Evolutionary conservation across 2,329 filamentous ascomycete species (phyloP).

Genomic region (Pestalotiopsis sp.): DNA sequence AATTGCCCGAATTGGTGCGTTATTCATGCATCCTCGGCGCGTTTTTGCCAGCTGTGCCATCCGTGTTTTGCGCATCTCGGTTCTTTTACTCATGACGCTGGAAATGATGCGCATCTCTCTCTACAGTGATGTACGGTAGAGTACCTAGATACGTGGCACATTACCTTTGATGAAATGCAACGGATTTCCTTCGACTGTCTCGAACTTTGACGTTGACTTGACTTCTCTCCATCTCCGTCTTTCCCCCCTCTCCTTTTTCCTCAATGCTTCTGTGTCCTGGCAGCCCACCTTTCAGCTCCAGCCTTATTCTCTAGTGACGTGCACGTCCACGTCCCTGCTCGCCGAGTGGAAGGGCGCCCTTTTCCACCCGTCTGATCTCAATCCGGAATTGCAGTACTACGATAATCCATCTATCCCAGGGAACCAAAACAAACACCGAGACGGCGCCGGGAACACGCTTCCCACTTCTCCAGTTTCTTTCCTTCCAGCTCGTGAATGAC

Average conservation of each 20-base stretch:
- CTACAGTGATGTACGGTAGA: background rate
- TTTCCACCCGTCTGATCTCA: background rate
- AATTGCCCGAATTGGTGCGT: background rate
- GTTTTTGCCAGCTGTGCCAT: background rate
- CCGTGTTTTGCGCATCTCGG: background rate
- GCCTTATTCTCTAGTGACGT: background rate
- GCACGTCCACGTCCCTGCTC: background rate
- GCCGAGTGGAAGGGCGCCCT: background rate
- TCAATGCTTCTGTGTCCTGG: background rate
- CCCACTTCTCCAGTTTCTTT: slow-evolving; percentile 2
- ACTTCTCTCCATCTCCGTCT: background rate
- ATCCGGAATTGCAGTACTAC: background rate
- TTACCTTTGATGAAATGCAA: background rate
- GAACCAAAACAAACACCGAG: background rate
- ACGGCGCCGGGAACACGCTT: background rate
- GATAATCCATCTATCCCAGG: background rate
- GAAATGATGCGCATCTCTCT: background rate
- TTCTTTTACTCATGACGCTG: background rate
- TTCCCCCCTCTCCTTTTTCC: background rate
- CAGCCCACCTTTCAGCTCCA: background rate
- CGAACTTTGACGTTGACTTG: background rate
- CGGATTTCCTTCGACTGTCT: background rate
- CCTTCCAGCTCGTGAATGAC: background rate
- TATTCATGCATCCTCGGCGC: background rate
- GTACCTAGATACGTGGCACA: background rate